These are phyloP conservation scores for Phytophthora multivora DNA, from an alignment of 352 stramenopile genomes.

Conservation along the genomic window DNA sequence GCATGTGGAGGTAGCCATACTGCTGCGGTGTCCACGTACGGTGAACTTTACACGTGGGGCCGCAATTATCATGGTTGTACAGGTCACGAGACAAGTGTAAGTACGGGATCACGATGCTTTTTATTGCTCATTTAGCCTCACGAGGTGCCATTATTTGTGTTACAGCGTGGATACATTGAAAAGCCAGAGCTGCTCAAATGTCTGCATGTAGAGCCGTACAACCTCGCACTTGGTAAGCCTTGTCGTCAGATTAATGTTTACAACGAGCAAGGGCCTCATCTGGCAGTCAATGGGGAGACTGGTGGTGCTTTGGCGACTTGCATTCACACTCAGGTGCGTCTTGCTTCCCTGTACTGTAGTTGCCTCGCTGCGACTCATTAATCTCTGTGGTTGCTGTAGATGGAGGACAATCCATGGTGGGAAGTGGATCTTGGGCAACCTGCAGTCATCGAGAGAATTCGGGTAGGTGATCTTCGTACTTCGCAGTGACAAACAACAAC, in stretches of 20 bases:
- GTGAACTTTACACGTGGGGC: conserved; percentile 94
- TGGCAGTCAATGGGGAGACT: conserved; percentile 86
- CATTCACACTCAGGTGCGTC: conserved; percentile 85
- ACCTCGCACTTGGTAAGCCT: conserved; percentile 81
- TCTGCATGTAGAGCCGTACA: conserved; percentile 88
- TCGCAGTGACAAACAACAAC: background rate
- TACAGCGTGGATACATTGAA: conserved; percentile 66
- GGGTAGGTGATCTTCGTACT: conserved; percentile 30
- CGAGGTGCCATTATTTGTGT: background rate
- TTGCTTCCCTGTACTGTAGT: background rate
- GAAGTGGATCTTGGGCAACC: conserved; percentile 90
- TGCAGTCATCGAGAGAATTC: conserved; percentile 78
- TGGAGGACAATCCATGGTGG: conserved; percentile 94
- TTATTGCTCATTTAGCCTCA: background rate
- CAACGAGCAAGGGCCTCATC: conserved; percentile 81
- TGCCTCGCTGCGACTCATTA: background rate
- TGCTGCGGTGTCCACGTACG: conserved; percentile 85
- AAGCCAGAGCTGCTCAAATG: conserved; percentile 78
- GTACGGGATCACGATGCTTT: background rate
- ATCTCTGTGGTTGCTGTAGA: conserved; percentile 18
- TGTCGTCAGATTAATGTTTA: conserved; percentile 91
- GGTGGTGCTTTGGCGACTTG: conserved; percentile 74
- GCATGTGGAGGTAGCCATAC: conserved; percentile 90
- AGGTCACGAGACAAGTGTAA: conserved; percentile 63
- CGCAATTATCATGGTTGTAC: conserved; percentile 91